Conservation (phyloP, 768 basidiomycete species). For the Serendipita vermifera region DNA sequence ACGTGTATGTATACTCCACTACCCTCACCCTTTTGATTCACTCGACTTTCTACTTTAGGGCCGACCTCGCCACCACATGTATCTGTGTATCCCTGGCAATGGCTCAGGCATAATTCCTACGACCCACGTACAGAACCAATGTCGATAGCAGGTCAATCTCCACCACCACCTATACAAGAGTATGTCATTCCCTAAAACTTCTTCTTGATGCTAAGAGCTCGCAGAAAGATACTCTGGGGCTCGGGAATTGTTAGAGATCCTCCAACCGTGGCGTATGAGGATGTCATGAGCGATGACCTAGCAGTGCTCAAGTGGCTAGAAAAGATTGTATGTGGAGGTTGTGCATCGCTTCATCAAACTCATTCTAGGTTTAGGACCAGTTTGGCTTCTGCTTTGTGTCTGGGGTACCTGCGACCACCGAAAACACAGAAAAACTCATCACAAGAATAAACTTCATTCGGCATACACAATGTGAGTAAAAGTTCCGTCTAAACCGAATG, state of each 20-base stretch:
- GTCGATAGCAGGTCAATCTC: slow-evolving; percentile 10
- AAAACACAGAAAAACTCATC: slow-evolving; percentile 71
- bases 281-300: slow-evolving; percentile 55
- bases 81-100: slow-evolving; percentile 81
- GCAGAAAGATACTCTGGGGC: slow-evolving; percentile 69
- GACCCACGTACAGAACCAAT: slow-evolving; percentile 37
- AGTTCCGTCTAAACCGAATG: background rate
- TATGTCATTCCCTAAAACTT: slow-evolving; percentile 26
- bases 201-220: background rate
- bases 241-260: slow-evolving; percentile 58
- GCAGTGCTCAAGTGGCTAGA: slow-evolving; percentile 73
- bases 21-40: background rate
- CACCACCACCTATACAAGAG: slow-evolving; percentile 27
- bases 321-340: slow-evolving; percentile 46
- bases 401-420: slow-evolving; percentile 64
- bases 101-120: slow-evolving; percentile 68
- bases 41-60: slow-evolving; percentile 29
- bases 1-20: slow-evolving; percentile 41
- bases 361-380: slow-evolving; percentile 39
- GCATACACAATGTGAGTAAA: slow-evolving; percentile 55
- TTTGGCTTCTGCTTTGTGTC: slow-evolving; percentile 85
- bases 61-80: slow-evolving; percentile 47
- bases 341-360: slow-evolving; percentile 1
- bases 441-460: slow-evolving; percentile 75
- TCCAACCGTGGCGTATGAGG: slow-evolving; percentile 58